phyloP scores from a whole-genome alignment of 2,329 filamentous ascomycete genomes.

The Westerdykella aurantiaca region DNA sequence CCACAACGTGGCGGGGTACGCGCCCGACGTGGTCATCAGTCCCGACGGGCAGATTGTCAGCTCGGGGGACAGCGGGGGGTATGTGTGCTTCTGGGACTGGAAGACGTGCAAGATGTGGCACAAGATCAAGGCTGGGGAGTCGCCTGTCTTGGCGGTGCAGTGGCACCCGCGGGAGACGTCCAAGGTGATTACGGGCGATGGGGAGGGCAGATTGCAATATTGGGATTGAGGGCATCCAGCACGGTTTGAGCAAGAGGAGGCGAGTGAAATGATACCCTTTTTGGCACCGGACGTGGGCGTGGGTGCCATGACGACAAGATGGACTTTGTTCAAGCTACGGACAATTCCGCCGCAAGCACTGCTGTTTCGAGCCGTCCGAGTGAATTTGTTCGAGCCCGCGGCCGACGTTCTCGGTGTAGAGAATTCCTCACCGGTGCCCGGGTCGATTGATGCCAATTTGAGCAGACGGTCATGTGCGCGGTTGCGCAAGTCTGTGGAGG shows the following conservation, averaged over 20 bases:
- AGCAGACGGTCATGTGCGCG: background rate
- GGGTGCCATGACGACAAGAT: background rate
- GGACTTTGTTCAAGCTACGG: background rate
- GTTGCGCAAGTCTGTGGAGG: background rate
- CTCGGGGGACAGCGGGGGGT: slow-evolving; percentile 81
- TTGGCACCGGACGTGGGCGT: background rate
- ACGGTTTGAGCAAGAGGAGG: background rate
- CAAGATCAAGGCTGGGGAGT: slow-evolving; percentile 81
- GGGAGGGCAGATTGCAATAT: slow-evolving; percentile 83
- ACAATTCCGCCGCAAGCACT: background rate
- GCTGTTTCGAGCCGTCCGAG: background rate
- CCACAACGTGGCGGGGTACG: slow-evolving; percentile 92
- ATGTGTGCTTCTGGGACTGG: slow-evolving; percentile 97
- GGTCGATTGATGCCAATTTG: background rate
- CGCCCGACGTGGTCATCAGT: slow-evolving; percentile 80
- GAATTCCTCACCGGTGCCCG: background rate
- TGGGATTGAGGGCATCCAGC: slow-evolving; percentile 62
- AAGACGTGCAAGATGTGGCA: slow-evolving; percentile 99
- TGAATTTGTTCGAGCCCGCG: too few species aligned
- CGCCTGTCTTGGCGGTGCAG: slow-evolving; percentile 76
- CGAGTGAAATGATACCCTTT: slow-evolving; percentile 19
- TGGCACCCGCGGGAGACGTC: slow-evolving; percentile 98
- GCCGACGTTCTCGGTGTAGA: background rate
- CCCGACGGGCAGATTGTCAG: slow-evolving; percentile 89
- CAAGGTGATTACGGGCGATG: slow-evolving; percentile 84